Evolutionary conservation across 2,329 filamentous ascomycete species (phyloP), one percentile per base, ranked within the genome.

Genomic region (Amauroascus niger): DNA sequence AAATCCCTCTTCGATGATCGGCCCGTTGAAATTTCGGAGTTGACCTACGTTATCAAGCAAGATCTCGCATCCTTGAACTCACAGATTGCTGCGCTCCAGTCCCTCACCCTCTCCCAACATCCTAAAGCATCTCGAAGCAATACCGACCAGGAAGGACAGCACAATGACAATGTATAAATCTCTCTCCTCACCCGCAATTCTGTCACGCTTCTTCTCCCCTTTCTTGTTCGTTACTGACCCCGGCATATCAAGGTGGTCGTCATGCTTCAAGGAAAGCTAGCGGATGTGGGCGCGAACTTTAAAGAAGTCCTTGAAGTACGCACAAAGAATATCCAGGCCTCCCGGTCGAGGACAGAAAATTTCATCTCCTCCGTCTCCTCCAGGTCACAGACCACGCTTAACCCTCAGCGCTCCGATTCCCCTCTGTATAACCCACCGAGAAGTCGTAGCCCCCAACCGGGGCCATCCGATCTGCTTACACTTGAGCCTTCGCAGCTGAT

Each of bases 1-100:
- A 94, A 95, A 72, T 95, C 93, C 8, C 82, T 98, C 41, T 98
- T 98, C 68, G 93, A 98, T 70, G 93, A 98, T 74, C 82, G 88
- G 67, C 89, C 93, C 0, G 87, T 96, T 53, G 93, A 98, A 72
- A 96, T 97, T 69, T 93, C 93, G 69, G 89, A 97, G 71, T 81
- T 96, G 68, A 96, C 90, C 6, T 96, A 90, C 65, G 87, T 97
- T 66, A 96, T 97, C 76, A 97, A 97, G 74, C 91, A 97, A 76
- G 91, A 97, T 65, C 80, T 97, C 50, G 88, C 88, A 1, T 82
- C 79, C 3, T 70, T 87, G 55, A 97, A 96, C 71, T 83, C 88
- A 61, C 87, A 95, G 66, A 97, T 97, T 62, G 86, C 86, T 44
- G 77, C 78, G 8, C 76, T 98, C n/a, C 87, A 95, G 66, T 74